A percentile compares a stretch with the other conserved stretches of the same genome.
Evolutionary conservation across 306 rosid species (phyloP).

Genomic region (Quercus bicolor): DNA sequence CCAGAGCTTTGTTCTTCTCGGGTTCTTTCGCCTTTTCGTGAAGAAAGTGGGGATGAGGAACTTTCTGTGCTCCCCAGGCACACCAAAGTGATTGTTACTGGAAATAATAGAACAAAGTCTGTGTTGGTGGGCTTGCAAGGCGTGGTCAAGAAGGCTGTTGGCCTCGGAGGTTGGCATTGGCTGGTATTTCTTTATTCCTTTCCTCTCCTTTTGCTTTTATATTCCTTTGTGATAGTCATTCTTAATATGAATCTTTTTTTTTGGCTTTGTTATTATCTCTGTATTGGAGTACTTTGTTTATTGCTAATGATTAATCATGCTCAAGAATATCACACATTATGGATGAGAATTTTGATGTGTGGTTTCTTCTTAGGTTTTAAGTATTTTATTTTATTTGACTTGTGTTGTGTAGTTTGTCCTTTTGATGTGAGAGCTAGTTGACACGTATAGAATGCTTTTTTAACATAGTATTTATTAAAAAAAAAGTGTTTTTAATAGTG

Average conservation of each 20-base stretch:
- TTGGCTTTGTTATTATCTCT: background rate
- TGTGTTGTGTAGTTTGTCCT: background rate
- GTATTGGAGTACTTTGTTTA: background rate
- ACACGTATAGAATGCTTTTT: background rate
- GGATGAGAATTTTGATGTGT: background rate
- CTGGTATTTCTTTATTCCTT: slow-evolving; percentile 44
- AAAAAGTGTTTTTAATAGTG: too few relatives aligned
- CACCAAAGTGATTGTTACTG: slow-evolving; percentile 73
- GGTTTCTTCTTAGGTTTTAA: background rate
- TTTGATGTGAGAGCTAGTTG: background rate
- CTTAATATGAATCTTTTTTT: background rate
- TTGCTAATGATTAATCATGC: background rate
- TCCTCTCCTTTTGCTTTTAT: background rate
- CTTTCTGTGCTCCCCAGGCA: slow-evolving; percentile 74
- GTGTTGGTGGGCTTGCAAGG: slow-evolving; percentile 76
- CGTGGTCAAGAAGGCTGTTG: slow-evolving; percentile 77
- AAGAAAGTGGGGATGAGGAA: slow-evolving; percentile 70
- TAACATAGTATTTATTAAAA: too few relatives aligned
- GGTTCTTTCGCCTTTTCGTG: slow-evolving; percentile 46
- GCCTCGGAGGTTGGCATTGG: slow-evolving; percentile 84
- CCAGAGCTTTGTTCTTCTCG: slow-evolving; percentile 54
- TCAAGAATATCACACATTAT: background rate
- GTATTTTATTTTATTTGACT: background rate
- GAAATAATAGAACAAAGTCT: slow-evolving; percentile 69
- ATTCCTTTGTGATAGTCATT: background rate